Evolutionary conservation across 208 protist genomes (phyloP).

Genomic region (Acanthamoeba divionensis): DNA sequence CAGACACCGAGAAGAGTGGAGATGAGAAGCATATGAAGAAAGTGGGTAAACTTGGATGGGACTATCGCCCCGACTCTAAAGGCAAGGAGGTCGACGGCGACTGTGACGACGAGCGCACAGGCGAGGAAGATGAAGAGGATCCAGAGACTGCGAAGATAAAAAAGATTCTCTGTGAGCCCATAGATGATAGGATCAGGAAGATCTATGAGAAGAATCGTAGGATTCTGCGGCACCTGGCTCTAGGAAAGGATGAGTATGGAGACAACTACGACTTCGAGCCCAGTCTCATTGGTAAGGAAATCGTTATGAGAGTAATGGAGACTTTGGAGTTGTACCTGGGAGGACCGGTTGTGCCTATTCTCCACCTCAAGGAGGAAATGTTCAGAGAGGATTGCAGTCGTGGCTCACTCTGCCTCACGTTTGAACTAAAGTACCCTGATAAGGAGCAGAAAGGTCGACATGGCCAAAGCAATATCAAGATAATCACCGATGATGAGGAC

Average conservation of each 20-base stretch:
- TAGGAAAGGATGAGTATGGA: constrained; percentile 39
- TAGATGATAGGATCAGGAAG: background rate
- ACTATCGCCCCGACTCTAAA: background rate
- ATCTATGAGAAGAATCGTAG: constrained; percentile 50
- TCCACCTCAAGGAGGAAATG: constrained; percentile 52
- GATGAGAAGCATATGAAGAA: background rate
- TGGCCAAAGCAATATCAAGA: background rate
- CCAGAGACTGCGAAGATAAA: background rate
- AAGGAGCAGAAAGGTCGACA: background rate
- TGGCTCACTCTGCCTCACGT: constrained; percentile 9
- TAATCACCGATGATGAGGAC: constrained; percentile 2
- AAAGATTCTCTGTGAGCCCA: background rate
- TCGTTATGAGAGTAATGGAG: constrained; percentile 33
- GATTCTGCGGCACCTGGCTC: constrained; percentile 23
- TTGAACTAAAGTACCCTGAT: constrained; percentile 14
- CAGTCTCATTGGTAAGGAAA: constrained; percentile 34
- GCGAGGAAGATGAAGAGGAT: too few relatives aligned
- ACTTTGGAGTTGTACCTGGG: constrained; percentile 32
- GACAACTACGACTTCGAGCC: constrained; percentile 32
- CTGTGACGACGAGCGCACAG: too few relatives aligned
- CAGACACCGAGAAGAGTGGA: background rate
- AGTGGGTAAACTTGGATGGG: background rate
- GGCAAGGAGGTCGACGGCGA: too few relatives aligned
- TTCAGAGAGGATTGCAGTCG: constrained; percentile 41
- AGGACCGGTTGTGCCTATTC: constrained; percentile 8